Base-by-base conservation (phyloP, 176 grass and related monocot genomes). In the Alopecurus myosuroides region DNA sequence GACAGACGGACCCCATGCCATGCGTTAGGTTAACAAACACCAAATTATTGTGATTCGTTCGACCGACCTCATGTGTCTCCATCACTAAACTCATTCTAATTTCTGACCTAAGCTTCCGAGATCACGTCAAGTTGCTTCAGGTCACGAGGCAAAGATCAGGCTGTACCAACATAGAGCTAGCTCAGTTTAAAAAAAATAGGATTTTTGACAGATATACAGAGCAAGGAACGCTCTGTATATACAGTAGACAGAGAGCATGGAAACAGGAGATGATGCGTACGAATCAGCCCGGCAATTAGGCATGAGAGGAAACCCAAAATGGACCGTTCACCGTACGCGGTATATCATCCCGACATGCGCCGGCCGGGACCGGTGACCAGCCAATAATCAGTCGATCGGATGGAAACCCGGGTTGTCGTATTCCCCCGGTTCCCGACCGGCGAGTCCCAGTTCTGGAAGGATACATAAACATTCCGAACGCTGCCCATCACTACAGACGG, bases 351-450 rank as follows among this genome's bases (percentile, higher is more conserved):
- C 46, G 20, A 57, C 42, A 62, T 74, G 70, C 61, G 46, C 71
- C 71, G 20, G 46, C 45, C 17, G 58, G 77, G 49, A 20, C 36
- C 34, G 12, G 68, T 14, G 35, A 25, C 66, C 28, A 19, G 35
- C 82, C 36, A 34, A 22, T n/a, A 45, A 64, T 33, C 37, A 28
- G 12, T 11, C 28, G 71, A 26, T 0, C 11, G 17, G 88, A 85
- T 60, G 73, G 83, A 17, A 63, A 13, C 83, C 82, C 53, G 31
- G 42, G 34, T 45, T 78, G 88, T 90, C 84, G 73, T 77, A 52
- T 86, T 52, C 26, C 23, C 63, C 60, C 1, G 58, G 70, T 17
- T 50, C 25, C 88, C 83, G 77, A 89, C 83, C 71, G 78, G 71
- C 28, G 62, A 65, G n/a, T n/a, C n/a, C n/a, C 28, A 30, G 65